These are phyloP conservation scores for Verticillium isaacii DNA, from an alignment of 2,329 filamentous ascomycete species.

Conservation along the genomic window DNA sequence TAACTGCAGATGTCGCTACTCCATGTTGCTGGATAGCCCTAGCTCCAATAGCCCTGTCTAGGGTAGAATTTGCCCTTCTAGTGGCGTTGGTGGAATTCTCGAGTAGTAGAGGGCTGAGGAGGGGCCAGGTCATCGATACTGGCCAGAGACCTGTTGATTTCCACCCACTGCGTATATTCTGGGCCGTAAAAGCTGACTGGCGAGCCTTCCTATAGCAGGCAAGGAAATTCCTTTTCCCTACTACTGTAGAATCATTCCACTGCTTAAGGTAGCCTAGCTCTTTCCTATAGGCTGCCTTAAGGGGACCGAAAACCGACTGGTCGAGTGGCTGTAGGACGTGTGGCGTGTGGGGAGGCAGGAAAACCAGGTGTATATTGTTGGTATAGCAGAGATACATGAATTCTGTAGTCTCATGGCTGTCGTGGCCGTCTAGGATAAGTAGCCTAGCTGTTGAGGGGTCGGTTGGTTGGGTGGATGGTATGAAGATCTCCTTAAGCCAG, in stretches of 20 bases:
- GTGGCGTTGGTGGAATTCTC: background rate
- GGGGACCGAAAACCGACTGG: background rate
- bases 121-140: too few species aligned
- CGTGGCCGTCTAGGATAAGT: conserved; percentile 2
- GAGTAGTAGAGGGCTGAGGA: background rate
- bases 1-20: background rate
- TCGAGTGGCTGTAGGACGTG: conserved; percentile 1
- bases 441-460: background rate
- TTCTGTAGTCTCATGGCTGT: background rate
- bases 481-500: conserved; percentile 3
- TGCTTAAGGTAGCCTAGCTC: background rate
- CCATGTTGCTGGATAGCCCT: background rate
- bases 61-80: background rate
- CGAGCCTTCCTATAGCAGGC: background rate
- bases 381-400: conserved; percentile 1
- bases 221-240: background rate
- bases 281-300: too few species aligned
- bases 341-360: background rate
- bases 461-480: background rate
- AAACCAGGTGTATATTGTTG: conserved; percentile 1
- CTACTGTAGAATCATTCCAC: background rate
- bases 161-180: background rate
- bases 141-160: background rate
- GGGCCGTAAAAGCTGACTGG: background rate
- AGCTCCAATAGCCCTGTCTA: background rate